Base-by-base conservation (phyloP, 2,329 filamentous ascomycete genomes). In the Amauroascus niger region DNA sequence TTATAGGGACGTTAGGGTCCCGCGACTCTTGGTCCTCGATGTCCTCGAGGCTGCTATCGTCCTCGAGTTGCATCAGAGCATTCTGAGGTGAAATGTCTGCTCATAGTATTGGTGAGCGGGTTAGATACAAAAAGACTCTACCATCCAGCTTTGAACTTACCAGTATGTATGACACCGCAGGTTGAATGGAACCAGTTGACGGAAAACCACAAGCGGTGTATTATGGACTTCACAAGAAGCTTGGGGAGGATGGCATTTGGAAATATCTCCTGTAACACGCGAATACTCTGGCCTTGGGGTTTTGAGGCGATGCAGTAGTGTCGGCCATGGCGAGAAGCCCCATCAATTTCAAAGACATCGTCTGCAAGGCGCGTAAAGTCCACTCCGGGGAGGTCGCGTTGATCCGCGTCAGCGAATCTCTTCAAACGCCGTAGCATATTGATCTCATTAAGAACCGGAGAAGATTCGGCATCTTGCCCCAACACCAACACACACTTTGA, bases 281-380 rank as follows among this genome's bases (percentile, higher is more conserved):
- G 59, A 48, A 64, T 22, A 52, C 63, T 63, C 26, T 52, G 41
- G n/a, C 63, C 61, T 43, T 65, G 60, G 13, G 62, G 60, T 30
- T 60, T 56, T 1, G 53, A 57, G 1, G 55, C 58, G 35, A 67
- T 62, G 46, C 64, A 67, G 18, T 63, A 58, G 56, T 65, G 62
- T 6, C 28, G 39, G 8, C 54, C 58, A 58, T 16, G 14, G n/a
- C 3, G 35, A 14, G 64, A 60, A n/a, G 35, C 30, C 2, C 52
- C 55, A 16, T 61, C 53, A 44, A 62, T 48, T 39, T 64, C 54
- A 46, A 64, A 64, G 18, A 61, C 60, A 18, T 64, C 61, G 2
- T 53, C 30, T n/a, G 62, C 60, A 52, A 63, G 58, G 6, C 64
- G 62, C 16, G 52, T 59, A 47, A 61, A 62, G 18, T 49, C 53